Evolutionary conservation across 805 yeast species (phyloP), one percentile per base, ranked within the genome.

Genomic region (Myxozyma monticola): DNA sequence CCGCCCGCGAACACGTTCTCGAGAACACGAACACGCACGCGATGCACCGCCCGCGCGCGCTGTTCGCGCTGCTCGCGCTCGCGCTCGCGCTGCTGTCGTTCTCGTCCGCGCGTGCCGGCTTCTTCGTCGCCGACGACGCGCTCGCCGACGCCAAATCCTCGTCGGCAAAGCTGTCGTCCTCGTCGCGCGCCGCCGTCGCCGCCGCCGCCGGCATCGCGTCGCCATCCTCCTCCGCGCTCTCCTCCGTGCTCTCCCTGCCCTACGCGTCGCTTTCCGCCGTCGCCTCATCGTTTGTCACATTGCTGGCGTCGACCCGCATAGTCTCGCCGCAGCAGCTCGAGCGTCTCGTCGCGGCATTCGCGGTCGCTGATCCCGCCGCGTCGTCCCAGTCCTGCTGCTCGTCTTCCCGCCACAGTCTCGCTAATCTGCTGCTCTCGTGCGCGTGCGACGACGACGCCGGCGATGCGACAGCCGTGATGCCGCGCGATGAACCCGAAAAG

Each of bases 131-230:
- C n/a, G n/a, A n/a, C n/a, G n/a, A n/a, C n/a, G n/a, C n/a, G n/a
- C n/a, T n/a, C n/a, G n/a, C n/a, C n/a, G n/a, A n/a, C n/a, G n/a
- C n/a, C n/a, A n/a, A n/a, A n/a, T n/a, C n/a, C n/a, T n/a, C n/a
- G n/a, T n/a, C 22, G 10, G 20, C 38, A 14, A 22, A 5, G 35
- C 8, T 35, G 31, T n/a, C 43, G 22, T 26, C 43, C 35, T 4
- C 43, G 25, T 26, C 43, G 35, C 17, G 35, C 25, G 8, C 36
- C 8, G 8, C 36, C 20, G 15, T n/a, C 31, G n/a, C 35, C 18
- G 35, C 43, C 21, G 43, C 43, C 21, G 34, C 43, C 24, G 31
- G 34, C 35, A 12, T 12, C n/a, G 35, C 35, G 8, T 8, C 18
- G 22, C 8, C 31, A 5, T 26, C 35, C 21, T 8, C 25, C 34